phyloP scores from a whole-genome alignment of 495 filamentous ascomycete genomes.

The Podospora australis region DNA sequence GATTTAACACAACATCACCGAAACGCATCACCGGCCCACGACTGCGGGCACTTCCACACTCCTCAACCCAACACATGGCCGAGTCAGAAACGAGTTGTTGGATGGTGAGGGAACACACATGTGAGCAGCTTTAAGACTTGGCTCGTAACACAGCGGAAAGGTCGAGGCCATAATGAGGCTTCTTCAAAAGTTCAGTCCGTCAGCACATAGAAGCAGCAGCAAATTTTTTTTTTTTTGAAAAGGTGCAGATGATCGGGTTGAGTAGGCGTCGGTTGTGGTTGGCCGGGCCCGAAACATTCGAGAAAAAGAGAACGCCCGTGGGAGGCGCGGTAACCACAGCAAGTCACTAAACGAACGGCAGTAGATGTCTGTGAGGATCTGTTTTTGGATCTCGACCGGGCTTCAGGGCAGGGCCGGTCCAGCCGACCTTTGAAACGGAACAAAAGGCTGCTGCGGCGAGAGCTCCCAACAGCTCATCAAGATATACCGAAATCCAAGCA shows the following conservation, averaged over 20 bases:
- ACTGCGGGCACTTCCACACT: not conserved
- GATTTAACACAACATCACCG: not conserved
- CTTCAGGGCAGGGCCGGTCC: not conserved
- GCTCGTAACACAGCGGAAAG: not conserved
- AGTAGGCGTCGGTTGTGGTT: conserved; percentile 1
- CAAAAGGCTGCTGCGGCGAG: too few relatives aligned
- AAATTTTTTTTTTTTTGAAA: too few relatives aligned
- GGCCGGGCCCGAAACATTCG: conserved; percentile 15
- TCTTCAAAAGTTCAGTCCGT: too few relatives aligned
- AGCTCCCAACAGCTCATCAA: too few relatives aligned
- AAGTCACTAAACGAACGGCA: too few relatives aligned
- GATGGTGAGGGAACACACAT: not conserved
- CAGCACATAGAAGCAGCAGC: too few relatives aligned
- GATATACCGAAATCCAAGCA: too few relatives aligned
- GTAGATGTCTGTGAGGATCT: conserved; percentile 1
- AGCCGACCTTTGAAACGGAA: conserved; percentile 9
- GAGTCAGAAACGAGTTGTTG: not conserved
- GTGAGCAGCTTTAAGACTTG: not conserved
- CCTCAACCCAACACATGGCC: not conserved
- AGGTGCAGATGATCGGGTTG: too few relatives aligned
- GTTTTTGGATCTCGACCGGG: conserved; percentile 3
- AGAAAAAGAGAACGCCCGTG: not conserved
- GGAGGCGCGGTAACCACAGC: conserved; percentile 12
- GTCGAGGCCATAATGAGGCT: not conserved
- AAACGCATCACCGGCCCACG: not conserved